These are phyloP conservation scores for Nannizziopsis arthrosporioides DNA, from an alignment of 2,329 filamentous ascomycete genomes.

Conservation along the genomic window DNA sequence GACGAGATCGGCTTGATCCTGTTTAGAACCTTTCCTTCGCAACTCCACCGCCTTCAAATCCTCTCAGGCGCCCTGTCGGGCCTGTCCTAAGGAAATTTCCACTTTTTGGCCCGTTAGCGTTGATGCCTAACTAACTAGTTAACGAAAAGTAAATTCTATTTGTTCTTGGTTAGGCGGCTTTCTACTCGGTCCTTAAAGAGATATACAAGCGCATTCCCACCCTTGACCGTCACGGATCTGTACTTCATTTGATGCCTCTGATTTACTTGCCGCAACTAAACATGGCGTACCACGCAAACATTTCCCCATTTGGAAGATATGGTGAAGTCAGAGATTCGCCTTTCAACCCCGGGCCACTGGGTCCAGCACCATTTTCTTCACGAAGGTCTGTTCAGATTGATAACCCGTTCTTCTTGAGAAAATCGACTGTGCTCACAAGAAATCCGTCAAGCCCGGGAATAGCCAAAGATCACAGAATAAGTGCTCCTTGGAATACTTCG, in stretches of 20 bases:
- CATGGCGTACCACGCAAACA: constrained; percentile 14
- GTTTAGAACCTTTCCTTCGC: constrained; percentile 3
- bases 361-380: constrained; percentile 13
- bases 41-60: background rate
- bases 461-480: constrained; percentile 6
- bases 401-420: background rate
- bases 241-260: constrained; percentile 3
- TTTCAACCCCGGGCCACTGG: constrained; percentile 12
- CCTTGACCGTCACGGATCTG: background rate
- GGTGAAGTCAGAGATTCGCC: constrained; percentile 8
- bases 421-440: constrained; percentile 9
- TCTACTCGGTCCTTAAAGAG: background rate
- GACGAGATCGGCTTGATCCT: background rate
- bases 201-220: constrained; percentile 8
- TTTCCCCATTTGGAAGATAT: constrained; percentile 12
- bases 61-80: background rate
- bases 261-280: constrained; percentile 8
- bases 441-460: constrained; percentile 10
- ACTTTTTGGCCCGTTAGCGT: background rate
- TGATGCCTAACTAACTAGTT: constrained; percentile 2
- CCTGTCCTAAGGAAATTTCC: background rate
- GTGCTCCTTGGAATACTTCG: constrained; percentile 3
- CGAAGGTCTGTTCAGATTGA: constrained; percentile 14
- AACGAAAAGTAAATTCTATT: background rate
- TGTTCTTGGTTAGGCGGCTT: constrained; percentile 3